Conservation (phyloP, 768 basidiomycete genomes). For the Pholiota microspora region DNA sequence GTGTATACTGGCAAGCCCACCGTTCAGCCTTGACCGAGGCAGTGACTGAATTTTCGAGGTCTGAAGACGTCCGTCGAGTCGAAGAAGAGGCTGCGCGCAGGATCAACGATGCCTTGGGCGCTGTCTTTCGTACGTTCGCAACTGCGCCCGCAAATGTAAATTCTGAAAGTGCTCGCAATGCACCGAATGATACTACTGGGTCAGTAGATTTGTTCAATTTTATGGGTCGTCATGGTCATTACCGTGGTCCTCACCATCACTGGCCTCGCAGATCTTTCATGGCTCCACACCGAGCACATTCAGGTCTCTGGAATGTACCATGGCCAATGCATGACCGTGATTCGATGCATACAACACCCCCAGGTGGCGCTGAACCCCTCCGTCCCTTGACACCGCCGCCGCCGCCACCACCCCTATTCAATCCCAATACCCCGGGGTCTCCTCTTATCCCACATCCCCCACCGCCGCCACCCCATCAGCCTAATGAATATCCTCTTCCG, state of each 20-base stretch:
- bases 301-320: constrained; percentile 3
- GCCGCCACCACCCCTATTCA: neutral
- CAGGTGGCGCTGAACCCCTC: constrained; percentile 12
- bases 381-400: constrained; percentile 12
- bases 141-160: constrained; percentile 10
- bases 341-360: no score
- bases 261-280: constrained; percentile 9
- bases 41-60: constrained; percentile 51
- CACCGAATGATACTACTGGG: neutral
- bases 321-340: no score
- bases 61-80: constrained; percentile 43
- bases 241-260: constrained; percentile 3
- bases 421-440: neutral
- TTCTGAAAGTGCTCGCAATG: constrained; percentile 1
- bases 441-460: neutral
- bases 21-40: constrained; percentile 57
- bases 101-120: constrained; percentile 61
- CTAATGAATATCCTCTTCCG: neutral
- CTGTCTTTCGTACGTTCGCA: constrained; percentile 55
- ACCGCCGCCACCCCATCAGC: neutral
- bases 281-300: constrained; percentile 7
- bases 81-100: constrained; percentile 67
- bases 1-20: constrained; percentile 69
- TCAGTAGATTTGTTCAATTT: neutral
- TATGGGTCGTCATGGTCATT: neutral